Percentiles rank a stretch among this genome's conserved stretches.
phyloP scores from a whole-genome alignment of 768 basidiomycete species.

The Leccinum barrowsii region DNA sequence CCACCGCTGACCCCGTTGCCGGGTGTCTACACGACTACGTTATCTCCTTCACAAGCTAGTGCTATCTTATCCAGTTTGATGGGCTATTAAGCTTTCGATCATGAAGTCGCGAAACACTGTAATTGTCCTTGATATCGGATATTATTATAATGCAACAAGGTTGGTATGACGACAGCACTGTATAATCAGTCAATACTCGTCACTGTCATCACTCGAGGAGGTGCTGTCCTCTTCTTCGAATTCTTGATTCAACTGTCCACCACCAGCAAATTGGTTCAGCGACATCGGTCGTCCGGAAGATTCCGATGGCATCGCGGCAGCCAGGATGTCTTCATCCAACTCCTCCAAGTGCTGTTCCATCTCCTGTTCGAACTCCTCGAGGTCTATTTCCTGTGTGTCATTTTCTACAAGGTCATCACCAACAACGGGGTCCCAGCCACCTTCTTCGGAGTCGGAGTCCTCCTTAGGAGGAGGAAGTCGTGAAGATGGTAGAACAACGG shows the following conservation, averaged over 20 bases:
- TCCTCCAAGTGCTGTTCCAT: constrained; percentile 37
- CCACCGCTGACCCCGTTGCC: neutral
- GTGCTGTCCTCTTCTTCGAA: constrained; percentile 44
- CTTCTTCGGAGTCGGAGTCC: constrained; percentile 44
- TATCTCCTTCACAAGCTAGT: constrained; percentile 25
- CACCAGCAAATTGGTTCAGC: constrained; percentile 46
- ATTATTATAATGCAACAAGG: constrained; percentile 3
- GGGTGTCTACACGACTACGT: constrained; percentile 14
- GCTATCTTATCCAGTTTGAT: constrained; percentile 34
- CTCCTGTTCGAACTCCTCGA: constrained; percentile 34
- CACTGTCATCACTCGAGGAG: constrained; percentile 53
- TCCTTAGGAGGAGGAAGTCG: constrained; percentile 25
- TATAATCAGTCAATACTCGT: constrained; percentile 40
- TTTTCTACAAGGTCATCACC: constrained; percentile 23
- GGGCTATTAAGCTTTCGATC: neutral
- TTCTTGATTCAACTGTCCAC: constrained; percentile 33
- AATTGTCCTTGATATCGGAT: constrained; percentile 1
- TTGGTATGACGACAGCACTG: constrained; percentile 1
- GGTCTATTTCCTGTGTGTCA: constrained; percentile 34
- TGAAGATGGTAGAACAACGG: constrained; percentile 30
- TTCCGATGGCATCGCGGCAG: constrained; percentile 38
- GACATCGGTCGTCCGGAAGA: constrained; percentile 43
- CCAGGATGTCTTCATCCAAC: constrained; percentile 50
- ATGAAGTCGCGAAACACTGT: constrained; percentile 1
- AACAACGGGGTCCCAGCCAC: constrained; percentile 51